A percentile compares a stretch with the other conserved stretches of the same genome.
Conservation (phyloP, 192 early-diverging fungal genomes). For the Coemansia sp. region DNA sequence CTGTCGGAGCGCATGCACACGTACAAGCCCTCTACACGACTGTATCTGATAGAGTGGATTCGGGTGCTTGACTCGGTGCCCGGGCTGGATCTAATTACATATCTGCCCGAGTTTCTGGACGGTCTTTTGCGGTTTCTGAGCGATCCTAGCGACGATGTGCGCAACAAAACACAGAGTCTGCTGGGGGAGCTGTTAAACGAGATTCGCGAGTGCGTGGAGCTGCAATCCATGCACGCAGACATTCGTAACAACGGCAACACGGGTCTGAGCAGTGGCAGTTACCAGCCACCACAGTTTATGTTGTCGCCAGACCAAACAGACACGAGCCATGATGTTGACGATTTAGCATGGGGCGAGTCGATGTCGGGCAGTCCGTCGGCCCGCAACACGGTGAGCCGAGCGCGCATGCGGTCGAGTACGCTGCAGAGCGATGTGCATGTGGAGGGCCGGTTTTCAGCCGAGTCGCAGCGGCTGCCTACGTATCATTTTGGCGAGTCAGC, state of each 20-base stretch:
- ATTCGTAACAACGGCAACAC: background rate
- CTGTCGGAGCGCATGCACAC: constrained; percentile 89
- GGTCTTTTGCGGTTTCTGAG: constrained; percentile 86
- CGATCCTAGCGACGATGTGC: constrained; percentile 88
- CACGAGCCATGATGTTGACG: constrained; percentile 8
- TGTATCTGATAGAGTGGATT: constrained; percentile 96
- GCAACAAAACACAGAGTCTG: constrained; percentile 74
- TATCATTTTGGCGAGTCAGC: background rate
- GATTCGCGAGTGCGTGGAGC: constrained; percentile 61
- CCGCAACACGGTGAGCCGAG: constrained; percentile 1
- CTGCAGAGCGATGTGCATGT: constrained; percentile 37
- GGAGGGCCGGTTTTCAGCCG: constrained; percentile 31
- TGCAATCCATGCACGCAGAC: constrained; percentile 20
- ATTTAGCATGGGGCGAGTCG: background rate
- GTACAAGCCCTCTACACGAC: constrained; percentile 84
- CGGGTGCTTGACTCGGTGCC: constrained; percentile 88
- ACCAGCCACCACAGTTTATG: background rate
- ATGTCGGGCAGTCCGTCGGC: background rate
- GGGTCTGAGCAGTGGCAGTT: background rate
- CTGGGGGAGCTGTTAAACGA: constrained; percentile 91
- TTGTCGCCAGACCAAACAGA: background rate
- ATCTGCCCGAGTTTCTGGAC: constrained; percentile 92
- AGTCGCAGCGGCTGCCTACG: constrained; percentile 9
- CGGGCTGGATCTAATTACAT: constrained; percentile 88
- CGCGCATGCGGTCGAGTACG: constrained; percentile 31